Percentiles rank a stretch among this genome's conserved stretches.
These are phyloP conservation scores for Endothia cerciana DNA, from an alignment of 2,329 filamentous ascomycete species.

Conservation along the genomic window DNA sequence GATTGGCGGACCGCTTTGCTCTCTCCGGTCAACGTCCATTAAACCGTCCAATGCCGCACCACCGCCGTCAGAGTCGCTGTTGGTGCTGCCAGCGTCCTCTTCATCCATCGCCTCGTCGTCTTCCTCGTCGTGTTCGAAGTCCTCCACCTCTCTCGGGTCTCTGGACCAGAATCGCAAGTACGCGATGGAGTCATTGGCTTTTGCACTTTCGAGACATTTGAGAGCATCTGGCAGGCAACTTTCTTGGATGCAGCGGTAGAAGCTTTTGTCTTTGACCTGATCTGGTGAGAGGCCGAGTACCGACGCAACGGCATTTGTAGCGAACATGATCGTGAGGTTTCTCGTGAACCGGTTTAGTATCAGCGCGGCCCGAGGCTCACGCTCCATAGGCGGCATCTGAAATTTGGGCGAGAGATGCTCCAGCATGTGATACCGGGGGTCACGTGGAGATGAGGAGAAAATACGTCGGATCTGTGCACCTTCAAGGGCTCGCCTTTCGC, in stretches of 20 bases:
- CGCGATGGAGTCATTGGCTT: conserved; percentile 88
- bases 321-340: conserved; percentile 83
- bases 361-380: conserved; percentile 81
- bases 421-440: conserved; percentile 89
- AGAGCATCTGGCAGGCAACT: conserved; percentile 78
- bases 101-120: conserved; percentile 45
- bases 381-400: conserved; percentile 62
- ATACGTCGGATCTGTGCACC: conserved; percentile 78
- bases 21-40: conserved; percentile 48
- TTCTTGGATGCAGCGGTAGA: conserved; percentile 84
- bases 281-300: conserved; percentile 74
- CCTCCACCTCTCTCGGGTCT: conserved; percentile 66
- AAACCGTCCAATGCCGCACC: conserved; percentile 49
- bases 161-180: conserved; percentile 86
- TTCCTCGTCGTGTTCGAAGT: conserved; percentile 47
- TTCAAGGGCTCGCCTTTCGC: conserved; percentile 74
- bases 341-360: conserved; percentile 87
- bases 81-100: conserved; percentile 35
- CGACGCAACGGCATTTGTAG: conserved; percentile 74
- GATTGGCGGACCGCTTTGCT: conserved; percentile 35
- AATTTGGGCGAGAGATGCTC: conserved; percentile 85
- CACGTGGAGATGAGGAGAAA: conserved; percentile 79
- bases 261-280: conserved; percentile 74
- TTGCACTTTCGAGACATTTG: conserved; percentile 79
- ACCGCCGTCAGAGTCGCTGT: conserved; percentile 48